Evolutionary conservation across 768 basidiomycete species (phyloP).

Genomic region (Strobilomyces confusus): DNA sequence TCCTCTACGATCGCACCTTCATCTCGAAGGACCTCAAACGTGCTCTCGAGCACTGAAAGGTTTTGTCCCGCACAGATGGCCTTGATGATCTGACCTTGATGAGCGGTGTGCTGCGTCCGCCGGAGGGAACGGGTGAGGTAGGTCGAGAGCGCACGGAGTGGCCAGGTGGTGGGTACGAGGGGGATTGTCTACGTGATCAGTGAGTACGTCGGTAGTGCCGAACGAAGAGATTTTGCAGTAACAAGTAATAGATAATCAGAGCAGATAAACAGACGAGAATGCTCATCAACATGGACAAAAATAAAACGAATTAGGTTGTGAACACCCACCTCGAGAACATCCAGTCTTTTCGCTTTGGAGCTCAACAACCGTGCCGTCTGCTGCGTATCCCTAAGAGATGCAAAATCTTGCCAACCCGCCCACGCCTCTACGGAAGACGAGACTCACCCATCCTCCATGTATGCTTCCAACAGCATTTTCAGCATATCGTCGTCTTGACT

Average conservation of each 20-base stretch:
- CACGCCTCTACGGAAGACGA: neutral
- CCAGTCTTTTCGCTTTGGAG: slow-evolving; percentile 76
- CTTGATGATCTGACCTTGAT: slow-evolving; percentile 76
- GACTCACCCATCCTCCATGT: slow-evolving; percentile 73
- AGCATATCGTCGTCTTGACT: slow-evolving; percentile 53
- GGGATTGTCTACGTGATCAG: slow-evolving; percentile 49
- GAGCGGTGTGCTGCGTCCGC: slow-evolving; percentile 62
- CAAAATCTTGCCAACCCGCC: neutral
- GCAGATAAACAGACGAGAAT: neutral
- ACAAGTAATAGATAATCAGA: neutral
- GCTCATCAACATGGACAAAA: neutral
- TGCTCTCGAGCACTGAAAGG: slow-evolving; percentile 59
- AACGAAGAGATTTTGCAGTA: neutral
- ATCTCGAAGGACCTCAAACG: slow-evolving; percentile 55
- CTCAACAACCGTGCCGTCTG: slow-evolving; percentile 69
- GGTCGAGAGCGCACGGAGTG: slow-evolving; percentile 63
- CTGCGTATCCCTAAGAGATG: slow-evolving; percentile 43
- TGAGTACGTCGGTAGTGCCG: neutral
- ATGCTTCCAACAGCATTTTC: slow-evolving; percentile 72
- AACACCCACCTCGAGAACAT: slow-evolving; percentile 66
- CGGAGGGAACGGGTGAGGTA: slow-evolving; percentile 80
- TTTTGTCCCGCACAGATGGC: slow-evolving; percentile 78
- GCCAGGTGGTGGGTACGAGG: slow-evolving; percentile 71
- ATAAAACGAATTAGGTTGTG: neutral
- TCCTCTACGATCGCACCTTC: slow-evolving; percentile 70